These are phyloP conservation scores for Aspergillus incahuasiensis DNA, from an alignment of 495 filamentous ascomycete species.

Conservation along the genomic window DNA sequence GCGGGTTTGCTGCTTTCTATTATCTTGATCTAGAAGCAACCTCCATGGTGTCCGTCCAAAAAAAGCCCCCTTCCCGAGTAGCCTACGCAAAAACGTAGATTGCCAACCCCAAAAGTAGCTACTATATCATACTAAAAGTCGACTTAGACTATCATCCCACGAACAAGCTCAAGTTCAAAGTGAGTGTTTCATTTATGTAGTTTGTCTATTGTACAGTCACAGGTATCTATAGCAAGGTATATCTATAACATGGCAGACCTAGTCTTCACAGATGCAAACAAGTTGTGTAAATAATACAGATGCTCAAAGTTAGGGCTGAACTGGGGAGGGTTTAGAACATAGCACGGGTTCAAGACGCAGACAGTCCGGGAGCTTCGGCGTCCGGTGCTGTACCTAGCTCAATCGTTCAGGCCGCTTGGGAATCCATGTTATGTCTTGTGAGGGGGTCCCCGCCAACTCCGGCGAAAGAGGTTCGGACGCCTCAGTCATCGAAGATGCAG, in stretches of 20 bases:
- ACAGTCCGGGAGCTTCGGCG: too few species aligned
- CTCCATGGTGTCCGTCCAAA: not conserved
- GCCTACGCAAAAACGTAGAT: too few species aligned
- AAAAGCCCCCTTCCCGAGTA: not conserved
- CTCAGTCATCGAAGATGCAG: not conserved
- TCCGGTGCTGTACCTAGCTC: too few species aligned
- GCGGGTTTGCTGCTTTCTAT: not conserved
- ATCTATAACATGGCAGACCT: not conserved
- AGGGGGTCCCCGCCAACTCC: too few species aligned
- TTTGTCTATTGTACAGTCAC: constrained; percentile 17
- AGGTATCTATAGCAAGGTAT: constrained; percentile 17
- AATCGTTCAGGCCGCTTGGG: too few species aligned
- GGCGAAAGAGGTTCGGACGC: not conserved
- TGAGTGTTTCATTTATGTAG: too few species aligned
- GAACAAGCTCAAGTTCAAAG: too few species aligned
- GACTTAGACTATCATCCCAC: too few species aligned
- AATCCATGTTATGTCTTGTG: too few species aligned
- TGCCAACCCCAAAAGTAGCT: too few species aligned
- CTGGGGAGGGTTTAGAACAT: not conserved
- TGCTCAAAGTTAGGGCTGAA: not conserved
- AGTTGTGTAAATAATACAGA: not conserved
- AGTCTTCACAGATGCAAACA: not conserved
- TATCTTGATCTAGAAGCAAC: not conserved
- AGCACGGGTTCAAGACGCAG: too few species aligned
- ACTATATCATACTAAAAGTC: too few species aligned